Base-by-base conservation (phyloP, 768 basidiomycete genomes). In the Postia placenta region DNA sequence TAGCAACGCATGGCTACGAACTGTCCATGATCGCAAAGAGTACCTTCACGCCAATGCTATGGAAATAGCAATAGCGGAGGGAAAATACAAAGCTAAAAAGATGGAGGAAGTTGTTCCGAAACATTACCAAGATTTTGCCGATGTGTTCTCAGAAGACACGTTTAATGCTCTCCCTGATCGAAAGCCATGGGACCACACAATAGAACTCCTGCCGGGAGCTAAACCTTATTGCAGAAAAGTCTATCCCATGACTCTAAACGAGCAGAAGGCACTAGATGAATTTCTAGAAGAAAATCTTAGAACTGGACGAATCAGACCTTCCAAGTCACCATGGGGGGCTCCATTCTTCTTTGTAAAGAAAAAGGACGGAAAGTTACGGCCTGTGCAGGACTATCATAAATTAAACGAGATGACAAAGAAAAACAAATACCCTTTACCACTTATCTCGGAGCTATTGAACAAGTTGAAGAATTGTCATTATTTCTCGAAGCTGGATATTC, bases 331-430 rank as follows among this genome's bases (percentile, higher is more conserved):
- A 5, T 47, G 53, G 37, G 56, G 57, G 3, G 44, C 59, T 2
- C 64, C 64, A 0, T 54, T 67, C 41, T 60, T 67, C 53, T 67
- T 69, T 46, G 57, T 65, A 33, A 51, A 44, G 9, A 65, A 64
- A 44, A 66, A 64, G 47, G 57, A 61, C 45, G 61, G 64, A 4
- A 49, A 45, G 1, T 61, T 61, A 7, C 48, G 60, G 17, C 56
- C 49, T 2, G 43, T 42, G 22, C 49, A 57, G 20, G 63, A 69
- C 45, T 67, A 68, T 39, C 40, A 58, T 5, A 38, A 50, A 25
- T 49, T 64, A 56, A 72, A 74, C 44, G 25, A 45, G 1, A 63
- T 67, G n/a, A 68, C 66, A 1, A 61, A 62, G 11, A 72, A 60
- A 57, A 65, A 64, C 51, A 53, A 42, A 24, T 72, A 54, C 49